Evolutionary conservation across 352 stramenopile genomes (phyloP), one percentile per base, ranked within the genome.

Genomic region (Chloridella minuta): DNA sequence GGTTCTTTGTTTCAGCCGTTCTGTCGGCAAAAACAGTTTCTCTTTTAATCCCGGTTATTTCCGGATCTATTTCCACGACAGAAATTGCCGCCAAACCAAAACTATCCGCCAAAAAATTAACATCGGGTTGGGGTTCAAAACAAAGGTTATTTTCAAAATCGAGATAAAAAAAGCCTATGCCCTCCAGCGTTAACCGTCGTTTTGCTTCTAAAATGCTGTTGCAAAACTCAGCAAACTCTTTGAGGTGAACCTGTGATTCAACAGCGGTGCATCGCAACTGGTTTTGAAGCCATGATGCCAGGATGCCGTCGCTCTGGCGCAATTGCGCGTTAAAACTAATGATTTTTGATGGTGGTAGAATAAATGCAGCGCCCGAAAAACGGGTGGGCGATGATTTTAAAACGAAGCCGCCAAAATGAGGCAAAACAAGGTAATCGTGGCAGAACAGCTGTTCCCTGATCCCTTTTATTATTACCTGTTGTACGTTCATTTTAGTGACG

Each of bases 21-120:
- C 40, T 10, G 40, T 66, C 40, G 10, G n/a, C 40, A 66, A 66
- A 66, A 66, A 66, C 10, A 66, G 40, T 18, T 66, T 10, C n/a
- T 66, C n/a, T 66, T 66, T 66, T 66, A n/a, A 66, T 66, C 40
- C n/a, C n/a, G n/a, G 40, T 66, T 66, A n/a, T 66, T 66, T 66
- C 40, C 10, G 40, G 10, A 10, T 66, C 40, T 18, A 66, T 66
- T 18, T 10, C 10, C n/a, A 10, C n/a, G 10, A 66, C 10, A 66
- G 10, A 18, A 18, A 66, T 18, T 18, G 40, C 10, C 40, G n/a
- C n/a, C 40, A 66, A 66, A 66, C 40, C 40, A 66, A 66, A 66
- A 66, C 40, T 66, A n/a, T 66, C 40, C 10, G 10, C n/a, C n/a
- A 66, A 66, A 66, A 66, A 66, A 66, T 66, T 66, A n/a, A n/a